Conservation (phyloP, 306 rosid species). For the Rubus parviflorus region DNA sequence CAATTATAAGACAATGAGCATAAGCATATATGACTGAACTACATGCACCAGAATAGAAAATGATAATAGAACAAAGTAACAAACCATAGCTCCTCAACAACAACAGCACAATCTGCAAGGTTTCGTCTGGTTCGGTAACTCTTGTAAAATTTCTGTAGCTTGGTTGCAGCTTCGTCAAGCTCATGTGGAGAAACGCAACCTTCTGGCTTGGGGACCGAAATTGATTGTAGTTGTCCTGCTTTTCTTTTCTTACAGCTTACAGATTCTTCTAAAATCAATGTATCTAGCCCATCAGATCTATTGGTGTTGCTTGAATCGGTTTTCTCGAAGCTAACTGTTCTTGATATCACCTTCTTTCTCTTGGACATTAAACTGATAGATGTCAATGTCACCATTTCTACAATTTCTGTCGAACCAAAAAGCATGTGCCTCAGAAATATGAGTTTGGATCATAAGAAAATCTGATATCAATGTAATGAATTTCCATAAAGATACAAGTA, state of each 20-base stretch:
- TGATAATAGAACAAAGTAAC: constrained; percentile 15
- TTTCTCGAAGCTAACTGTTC: constrained; percentile 40
- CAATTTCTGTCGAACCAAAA: constrained; percentile 6
- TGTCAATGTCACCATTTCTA: constrained; percentile 34
- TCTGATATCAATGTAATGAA: not conserved
- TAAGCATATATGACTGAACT: not conserved
- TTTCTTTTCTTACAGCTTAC: constrained; percentile 37
- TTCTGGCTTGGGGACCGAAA: constrained; percentile 9
- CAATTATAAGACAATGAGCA: not conserved
- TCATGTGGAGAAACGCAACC: not conserved
- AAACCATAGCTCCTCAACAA: constrained; percentile 87
- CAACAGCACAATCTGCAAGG: constrained; percentile 81
- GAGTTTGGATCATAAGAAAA: not conserved
- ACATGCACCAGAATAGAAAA: not conserved
- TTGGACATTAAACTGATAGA: constrained; percentile 32
- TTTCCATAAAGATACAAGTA: not conserved
- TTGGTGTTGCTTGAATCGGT: constrained; percentile 19
- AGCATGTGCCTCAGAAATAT: not conserved
- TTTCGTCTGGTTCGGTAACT: constrained; percentile 68
- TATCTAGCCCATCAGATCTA: constrained; percentile 24
- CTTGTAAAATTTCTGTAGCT: constrained; percentile 75
- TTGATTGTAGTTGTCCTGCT: constrained; percentile 28
- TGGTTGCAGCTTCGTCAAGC: constrained; percentile 57
- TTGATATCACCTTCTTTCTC: constrained; percentile 31
- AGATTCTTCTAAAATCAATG: constrained; percentile 35